Conservation (phyloP, 129 eudicot genomes). For the Rutidosis leptorrhynchoides region DNA sequence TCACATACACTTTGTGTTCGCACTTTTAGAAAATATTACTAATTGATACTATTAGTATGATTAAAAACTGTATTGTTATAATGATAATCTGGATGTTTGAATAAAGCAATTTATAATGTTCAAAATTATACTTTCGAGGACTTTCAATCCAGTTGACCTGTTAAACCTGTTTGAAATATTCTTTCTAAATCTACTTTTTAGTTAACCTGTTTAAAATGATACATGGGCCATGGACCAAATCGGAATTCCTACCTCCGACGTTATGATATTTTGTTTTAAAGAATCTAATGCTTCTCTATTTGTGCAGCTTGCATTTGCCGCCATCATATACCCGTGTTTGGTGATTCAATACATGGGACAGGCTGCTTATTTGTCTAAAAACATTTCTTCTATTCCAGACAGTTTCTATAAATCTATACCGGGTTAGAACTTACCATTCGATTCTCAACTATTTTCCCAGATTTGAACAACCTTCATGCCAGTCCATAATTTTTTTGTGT, state of each 20-base stretch:
- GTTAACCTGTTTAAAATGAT: not conserved
- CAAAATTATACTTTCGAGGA: not conserved
- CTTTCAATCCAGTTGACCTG: not conserved
- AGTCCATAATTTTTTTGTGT: constrained; percentile 10
- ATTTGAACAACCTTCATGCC: not conserved
- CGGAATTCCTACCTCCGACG: not conserved
- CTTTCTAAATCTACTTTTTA: not conserved
- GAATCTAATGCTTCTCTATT: constrained; percentile 13
- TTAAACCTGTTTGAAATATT: not conserved
- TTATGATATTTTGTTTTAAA: not conserved
- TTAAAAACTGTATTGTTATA: not conserved
- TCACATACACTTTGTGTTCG: not conserved
- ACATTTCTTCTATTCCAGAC: constrained; percentile 51
- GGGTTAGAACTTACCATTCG: constrained; percentile 42
- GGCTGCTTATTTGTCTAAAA: constrained; percentile 88
- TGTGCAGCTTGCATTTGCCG: constrained; percentile 75
- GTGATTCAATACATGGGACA: constrained; percentile 97
- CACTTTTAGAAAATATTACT: not conserved
- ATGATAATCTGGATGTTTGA: not conserved
- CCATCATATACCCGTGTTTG: constrained; percentile 73
- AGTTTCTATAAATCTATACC: constrained; percentile 88
- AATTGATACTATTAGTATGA: not conserved
- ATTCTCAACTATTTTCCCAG: not conserved
- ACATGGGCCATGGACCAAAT: not conserved
- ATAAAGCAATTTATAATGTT: not conserved